Evolutionary conservation across 495 filamentous ascomycete genomes (phyloP), one percentile per base, ranked within the genome.

Genomic region (Pyrenula aspistea): DNA sequence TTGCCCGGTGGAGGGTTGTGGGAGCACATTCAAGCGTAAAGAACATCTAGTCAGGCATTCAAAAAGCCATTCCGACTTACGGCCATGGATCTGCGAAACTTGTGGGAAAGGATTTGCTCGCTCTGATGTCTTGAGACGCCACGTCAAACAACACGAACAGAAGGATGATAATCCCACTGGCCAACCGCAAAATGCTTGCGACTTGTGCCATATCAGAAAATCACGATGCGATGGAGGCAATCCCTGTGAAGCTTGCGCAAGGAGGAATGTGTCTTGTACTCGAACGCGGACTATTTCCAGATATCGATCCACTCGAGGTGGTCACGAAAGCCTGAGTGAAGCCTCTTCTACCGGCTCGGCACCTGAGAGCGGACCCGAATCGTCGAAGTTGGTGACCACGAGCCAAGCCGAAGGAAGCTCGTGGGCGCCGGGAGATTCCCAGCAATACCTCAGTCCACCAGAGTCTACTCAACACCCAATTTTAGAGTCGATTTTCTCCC

Each of bases 81-180:
- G 55, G 12, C 65, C 61, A 22, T 60, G 65, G 51, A 56, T 50
- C 22, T 68, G 65, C 49, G 60, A 53, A 49, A 55, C 66, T 23
- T 68, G 65, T 55, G 63, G 63, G 2, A 31, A 57, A n/a, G 54
- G 65, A n/a, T 68, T 66, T 54, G 65, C 62, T 23, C 58, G 65
- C 51, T 65, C 63, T 42, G 65, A 67, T 55, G 65, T 67, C 1
- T 55, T 63, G 24, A 65, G 60, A 56, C 64, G 65, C 48, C 65
- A 67, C 55, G 51, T 67, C 22, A 61, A 67, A 55, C 63, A 67
- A 56, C 59, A 57, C 25, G 47, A 55, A 12, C 25, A 49, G 50
- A 53, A 57, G 24, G 19, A 23, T 47, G 20, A 52, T 8, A 42
- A 42, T 15, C 31, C 31, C 48, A 23, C 23, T 25, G 36, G 20